Conservation (phyloP, 345 rosid genomes). For the Arabis alpina region DNA sequence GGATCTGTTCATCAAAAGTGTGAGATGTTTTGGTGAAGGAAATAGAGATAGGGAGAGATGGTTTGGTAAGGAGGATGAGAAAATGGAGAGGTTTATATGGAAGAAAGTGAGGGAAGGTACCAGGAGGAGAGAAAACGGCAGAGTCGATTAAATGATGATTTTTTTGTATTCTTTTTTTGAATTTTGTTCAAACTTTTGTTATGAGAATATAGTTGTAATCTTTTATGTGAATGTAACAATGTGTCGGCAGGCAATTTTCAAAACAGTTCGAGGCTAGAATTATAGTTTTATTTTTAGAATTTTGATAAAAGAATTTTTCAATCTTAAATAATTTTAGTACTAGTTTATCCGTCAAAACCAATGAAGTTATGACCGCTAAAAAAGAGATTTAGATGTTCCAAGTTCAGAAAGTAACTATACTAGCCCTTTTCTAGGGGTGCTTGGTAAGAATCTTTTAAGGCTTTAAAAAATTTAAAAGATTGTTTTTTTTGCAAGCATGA, state of each 20-base stretch:
- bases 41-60: constrained; percentile 20
- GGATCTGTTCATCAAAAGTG: constrained; percentile 28
- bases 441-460: no score
- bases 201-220: not conserved
- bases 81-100: constrained; percentile 48
- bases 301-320: no score
- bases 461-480: no score
- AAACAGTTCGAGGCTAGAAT: no score
- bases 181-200: not conserved
- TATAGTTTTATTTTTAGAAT: no score
- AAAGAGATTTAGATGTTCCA: no score
- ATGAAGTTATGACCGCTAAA: no score
- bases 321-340: no score
- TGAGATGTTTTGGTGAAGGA: constrained; percentile 2
- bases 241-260: constrained; percentile 13
- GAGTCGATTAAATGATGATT: constrained; percentile 7
- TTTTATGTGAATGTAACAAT: constrained; percentile 8
- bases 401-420: no score
- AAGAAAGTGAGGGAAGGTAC: constrained; percentile 51
- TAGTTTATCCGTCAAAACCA: no score
- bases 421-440: no score
- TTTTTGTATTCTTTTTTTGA: not conserved
- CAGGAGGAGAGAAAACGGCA: constrained; percentile 53
- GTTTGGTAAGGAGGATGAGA: constrained; percentile 43
- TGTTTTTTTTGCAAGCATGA: no score